phyloP scores from a whole-genome alignment of 352 stramenopile genomes.

The Phytophthora fragariaefolia region DNA sequence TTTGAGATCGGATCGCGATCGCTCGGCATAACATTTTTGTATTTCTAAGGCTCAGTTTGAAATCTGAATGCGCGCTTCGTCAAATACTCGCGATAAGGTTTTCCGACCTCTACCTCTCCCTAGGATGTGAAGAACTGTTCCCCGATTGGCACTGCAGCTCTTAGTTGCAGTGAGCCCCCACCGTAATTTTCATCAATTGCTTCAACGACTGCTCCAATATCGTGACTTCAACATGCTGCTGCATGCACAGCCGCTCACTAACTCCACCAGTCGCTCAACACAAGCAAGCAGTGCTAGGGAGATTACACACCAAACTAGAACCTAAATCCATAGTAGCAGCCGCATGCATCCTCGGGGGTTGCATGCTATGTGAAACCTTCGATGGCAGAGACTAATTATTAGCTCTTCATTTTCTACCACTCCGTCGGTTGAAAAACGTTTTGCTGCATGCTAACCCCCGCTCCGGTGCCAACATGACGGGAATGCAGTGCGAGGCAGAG shows the following conservation, averaged over 20 bases:
- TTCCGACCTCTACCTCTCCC: neutral
- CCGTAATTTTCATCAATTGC: neutral
- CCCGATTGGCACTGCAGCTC: neutral
- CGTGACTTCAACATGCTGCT: neutral
- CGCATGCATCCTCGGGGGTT: too few relatives aligned
- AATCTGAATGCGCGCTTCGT: neutral
- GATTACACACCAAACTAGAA: neutral
- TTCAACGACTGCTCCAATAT: neutral
- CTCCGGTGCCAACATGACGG: neutral
- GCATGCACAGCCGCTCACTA: neutral
- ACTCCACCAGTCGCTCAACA: neutral
- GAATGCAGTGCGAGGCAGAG: slow-evolving; percentile 14
- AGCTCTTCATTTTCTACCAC: too few relatives aligned
- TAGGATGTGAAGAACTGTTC: neutral
- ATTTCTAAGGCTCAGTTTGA: neutral
- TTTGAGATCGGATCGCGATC: neutral
- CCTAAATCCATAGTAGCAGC: too few relatives aligned
- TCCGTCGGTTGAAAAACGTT: slow-evolving; percentile 19
- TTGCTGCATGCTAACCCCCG: neutral
- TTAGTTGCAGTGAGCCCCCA: neutral
- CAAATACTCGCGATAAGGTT: neutral
- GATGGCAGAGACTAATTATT: slow-evolving; percentile 21
- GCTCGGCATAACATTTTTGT: neutral
- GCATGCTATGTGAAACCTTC: neutral
- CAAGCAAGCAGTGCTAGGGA: neutral